phyloP scores from a whole-genome alignment of 1,284 basidiomycete species.

The Sphaerobolus stellatus region DNA sequence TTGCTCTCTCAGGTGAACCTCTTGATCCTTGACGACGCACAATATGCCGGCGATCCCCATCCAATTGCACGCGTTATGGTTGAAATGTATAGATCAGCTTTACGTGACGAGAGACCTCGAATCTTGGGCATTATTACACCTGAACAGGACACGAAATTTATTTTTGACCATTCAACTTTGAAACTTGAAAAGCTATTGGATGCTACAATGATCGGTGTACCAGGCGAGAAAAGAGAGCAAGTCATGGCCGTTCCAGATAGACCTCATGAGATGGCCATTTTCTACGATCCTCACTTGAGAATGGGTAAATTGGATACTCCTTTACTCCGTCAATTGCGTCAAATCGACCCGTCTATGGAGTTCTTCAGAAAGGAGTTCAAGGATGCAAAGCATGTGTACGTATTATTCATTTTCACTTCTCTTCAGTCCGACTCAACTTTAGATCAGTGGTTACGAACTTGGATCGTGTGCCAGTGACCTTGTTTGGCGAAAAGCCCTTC shows the following conservation, averaged over 20 bases:
- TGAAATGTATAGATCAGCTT: conserved; percentile 42
- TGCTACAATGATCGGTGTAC: conserved; percentile 37
- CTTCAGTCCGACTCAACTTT: background rate
- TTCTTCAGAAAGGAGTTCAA: conserved; percentile 42
- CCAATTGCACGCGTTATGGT: conserved; percentile 44
- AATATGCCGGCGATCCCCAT: conserved; percentile 25
- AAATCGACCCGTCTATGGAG: conserved; percentile 38
- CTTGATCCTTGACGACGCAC: conserved; percentile 43
- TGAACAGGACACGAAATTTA: conserved; percentile 27
- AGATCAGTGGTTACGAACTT: conserved; percentile 37
- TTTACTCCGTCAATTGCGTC: conserved; percentile 37
- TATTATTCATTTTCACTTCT: background rate
- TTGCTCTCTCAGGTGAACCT: conserved; percentile 41
- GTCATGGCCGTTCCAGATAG: conserved; percentile 38
- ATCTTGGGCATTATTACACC: conserved; percentile 43
- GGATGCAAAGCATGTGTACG: conserved; percentile 41
- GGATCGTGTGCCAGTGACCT: conserved; percentile 65
- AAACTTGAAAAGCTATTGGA: conserved; percentile 41
- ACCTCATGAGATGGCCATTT: conserved; percentile 35
- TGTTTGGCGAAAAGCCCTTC: conserved; percentile 56
- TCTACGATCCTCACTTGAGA: conserved; percentile 32
- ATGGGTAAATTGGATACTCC: conserved; percentile 25
- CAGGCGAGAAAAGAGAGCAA: conserved; percentile 29
- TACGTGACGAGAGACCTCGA: conserved; percentile 38
- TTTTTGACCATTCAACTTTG: conserved; percentile 35